phyloP scores from a whole-genome alignment of 2,329 filamentous ascomycete species.

The Alternaria sp. region DNA sequence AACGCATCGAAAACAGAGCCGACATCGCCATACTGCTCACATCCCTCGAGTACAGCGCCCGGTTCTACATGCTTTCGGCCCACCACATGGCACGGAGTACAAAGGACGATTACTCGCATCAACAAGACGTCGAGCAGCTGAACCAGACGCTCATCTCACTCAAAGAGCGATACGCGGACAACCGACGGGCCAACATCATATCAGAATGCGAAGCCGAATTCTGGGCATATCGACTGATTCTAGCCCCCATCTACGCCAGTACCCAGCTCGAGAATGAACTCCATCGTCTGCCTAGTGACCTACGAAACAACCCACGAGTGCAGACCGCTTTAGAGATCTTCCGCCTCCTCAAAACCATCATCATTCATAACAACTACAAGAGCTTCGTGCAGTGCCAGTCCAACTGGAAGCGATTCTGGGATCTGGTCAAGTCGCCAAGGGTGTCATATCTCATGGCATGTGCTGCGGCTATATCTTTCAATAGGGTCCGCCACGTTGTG shows the following conservation, averaged over 20 bases:
- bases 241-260: constrained; percentile 59
- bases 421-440: constrained; percentile 61
- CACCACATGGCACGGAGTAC: constrained; percentile 61
- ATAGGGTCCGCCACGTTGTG: constrained; percentile 63
- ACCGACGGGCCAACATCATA: constrained; percentile 54
- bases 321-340: constrained; percentile 66
- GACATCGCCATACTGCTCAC: constrained; percentile 66
- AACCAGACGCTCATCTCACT: constrained; percentile 69
- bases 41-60: constrained; percentile 69
- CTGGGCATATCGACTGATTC: constrained; percentile 65
- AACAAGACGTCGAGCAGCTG: constrained; percentile 71
- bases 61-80: constrained; percentile 69
- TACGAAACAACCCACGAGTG: constrained; percentile 62
- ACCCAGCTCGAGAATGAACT: constrained; percentile 62
- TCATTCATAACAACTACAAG: constrained; percentile 58
- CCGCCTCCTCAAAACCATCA: constrained; percentile 62
- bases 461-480: constrained; percentile 70
- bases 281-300: constrained; percentile 61
- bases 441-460: constrained; percentile 71
- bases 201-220: constrained; percentile 71
- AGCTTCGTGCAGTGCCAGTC: constrained; percentile 64
- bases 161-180: constrained; percentile 58
- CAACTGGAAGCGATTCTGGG: constrained; percentile 67
- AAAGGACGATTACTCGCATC: constrained; percentile 56
- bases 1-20: constrained; percentile 62